Evolutionary conservation across 352 stramenopile genomes (phyloP), one percentile per base, ranked within the genome.

Genomic region (Phytophthora hibernalis): DNA sequence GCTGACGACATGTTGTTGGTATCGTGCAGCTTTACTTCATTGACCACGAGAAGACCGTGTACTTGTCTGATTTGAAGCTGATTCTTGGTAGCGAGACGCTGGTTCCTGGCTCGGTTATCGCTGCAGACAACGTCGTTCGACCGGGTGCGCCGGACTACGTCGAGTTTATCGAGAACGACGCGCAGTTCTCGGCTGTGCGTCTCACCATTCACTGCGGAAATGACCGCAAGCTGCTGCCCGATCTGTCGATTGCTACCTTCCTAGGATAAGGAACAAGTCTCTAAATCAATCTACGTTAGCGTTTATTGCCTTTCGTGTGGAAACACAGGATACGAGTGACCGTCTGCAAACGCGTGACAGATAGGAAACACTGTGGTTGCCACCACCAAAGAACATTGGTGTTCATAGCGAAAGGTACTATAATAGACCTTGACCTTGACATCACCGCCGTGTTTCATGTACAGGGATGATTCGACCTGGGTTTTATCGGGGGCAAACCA

Each of bases 21-120:
- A 38, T 43, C 37, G 18, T 47, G 30, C 30, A 65, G 26, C 8
- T 61, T 57, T 82, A 74, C 68, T 85, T 87, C 54, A 76, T 84
- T 40, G 76, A 84, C 62, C 79, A 87, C 56, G 74, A 83, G 31
- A 87, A 85, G 66, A 61, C 45, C 1, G 40, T 76, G 24, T 85
- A 87, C 43, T 49, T 85, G 49, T 52, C 68, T 9, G 76, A 85
- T 44, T 51, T 75, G 54, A 80, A 87, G 75, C 48, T 80, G 22
- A 85, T 87, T n/a, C 15, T 83, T 5, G 68, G 43, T 1, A 85
- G 75, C 21, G 68, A 68, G 37, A 74, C 63, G 18, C 54, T 87
- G 18, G 48, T 24, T 1, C 59, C 72, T 7, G 74, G 76, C 9
- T 85, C 76, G 1, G 26, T 82, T n/a, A 58, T 87, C 18, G 61